Base-by-base conservation (phyloP, 192 early-diverging fungal genomes). In the Umbelopsis vinacea region DNA sequence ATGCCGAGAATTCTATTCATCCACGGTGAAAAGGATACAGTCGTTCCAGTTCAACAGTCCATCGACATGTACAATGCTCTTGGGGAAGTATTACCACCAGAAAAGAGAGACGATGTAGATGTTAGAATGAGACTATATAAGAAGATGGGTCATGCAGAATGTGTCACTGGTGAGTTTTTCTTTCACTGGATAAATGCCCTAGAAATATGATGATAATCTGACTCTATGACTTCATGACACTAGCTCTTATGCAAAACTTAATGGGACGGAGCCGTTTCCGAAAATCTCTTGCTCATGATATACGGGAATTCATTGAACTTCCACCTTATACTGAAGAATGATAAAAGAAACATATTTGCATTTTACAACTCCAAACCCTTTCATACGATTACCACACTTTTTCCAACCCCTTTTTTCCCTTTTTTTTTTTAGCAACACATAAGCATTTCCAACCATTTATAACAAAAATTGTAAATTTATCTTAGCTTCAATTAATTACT, bases 51-150 rank as follows among this genome's bases (percentile, higher is more conserved):
- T 33, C 70, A 74, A 21, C 75, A 76, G n/a, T 76, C 79, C 11
- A 54, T 60, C 14, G 50, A 69, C 17, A 74, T 81, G 73, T 77
- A 74, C 67, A 76, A 76, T 21, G 70, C 69, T 4, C 55, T 81
- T 23, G 79, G 76, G 19, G 70, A 81, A 47, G 54, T 74, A 2
- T 50, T 81, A 17, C 72, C 79, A 15, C 63, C 50, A 3, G 79
- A 71, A 35, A 46, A 70, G 21, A 60, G 70, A 45, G 72, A 77
- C 23, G 75, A 81, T 60, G 73, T 81, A 2, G 79, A 81, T 54
- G 55, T 81, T 19, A 60, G 79, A 43, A 74, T 77, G 76, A 50
- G 75, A 57, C 15, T 81, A 24, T 77, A 81, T 66, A 81, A 77
- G 38, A 60, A 54, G 22, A 70, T 81, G 73, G 72, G 52, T 5